These are phyloP conservation scores for Mycena crocata DNA, from an alignment of 768 basidiomycete genomes.

Conservation along the genomic window DNA sequence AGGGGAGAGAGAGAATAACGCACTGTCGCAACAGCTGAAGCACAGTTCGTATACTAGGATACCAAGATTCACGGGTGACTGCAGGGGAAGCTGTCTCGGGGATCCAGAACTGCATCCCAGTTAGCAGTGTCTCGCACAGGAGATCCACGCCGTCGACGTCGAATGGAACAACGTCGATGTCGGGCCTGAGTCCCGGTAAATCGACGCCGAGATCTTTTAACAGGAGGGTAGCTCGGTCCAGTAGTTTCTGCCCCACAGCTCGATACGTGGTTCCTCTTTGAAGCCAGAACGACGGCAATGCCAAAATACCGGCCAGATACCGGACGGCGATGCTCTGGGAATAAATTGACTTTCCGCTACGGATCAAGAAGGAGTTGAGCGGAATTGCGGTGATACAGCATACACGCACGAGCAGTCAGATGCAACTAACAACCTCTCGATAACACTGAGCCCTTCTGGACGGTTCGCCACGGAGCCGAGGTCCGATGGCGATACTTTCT, in stretches of 20 bases:
- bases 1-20: background rate
- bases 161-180: background rate
- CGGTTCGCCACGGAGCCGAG: too few relatives aligned
- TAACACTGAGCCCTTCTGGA: too few relatives aligned
- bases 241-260: background rate
- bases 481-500: too few relatives aligned
- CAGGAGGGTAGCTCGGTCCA: background rate
- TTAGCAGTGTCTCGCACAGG: background rate
- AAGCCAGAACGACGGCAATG: too few relatives aligned
- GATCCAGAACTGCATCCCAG: background rate
- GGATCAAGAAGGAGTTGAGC: background rate
- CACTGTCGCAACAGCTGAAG: conserved; percentile 9
- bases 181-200: background rate
- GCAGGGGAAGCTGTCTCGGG: background rate
- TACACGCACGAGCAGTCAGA: too few relatives aligned
- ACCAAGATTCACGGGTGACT: background rate
- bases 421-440: too few relatives aligned
- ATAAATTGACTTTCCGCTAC: background rate
- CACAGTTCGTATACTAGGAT: background rate
- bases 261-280: background rate
- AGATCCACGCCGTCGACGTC: background rate
- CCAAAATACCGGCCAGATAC: too few relatives aligned
- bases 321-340: background rate
- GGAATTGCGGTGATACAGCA: too few relatives aligned
- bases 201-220: background rate